Evolutionary conservation across 306 rosid genomes (phyloP).

Genomic region (Sicyos edulis): DNA sequence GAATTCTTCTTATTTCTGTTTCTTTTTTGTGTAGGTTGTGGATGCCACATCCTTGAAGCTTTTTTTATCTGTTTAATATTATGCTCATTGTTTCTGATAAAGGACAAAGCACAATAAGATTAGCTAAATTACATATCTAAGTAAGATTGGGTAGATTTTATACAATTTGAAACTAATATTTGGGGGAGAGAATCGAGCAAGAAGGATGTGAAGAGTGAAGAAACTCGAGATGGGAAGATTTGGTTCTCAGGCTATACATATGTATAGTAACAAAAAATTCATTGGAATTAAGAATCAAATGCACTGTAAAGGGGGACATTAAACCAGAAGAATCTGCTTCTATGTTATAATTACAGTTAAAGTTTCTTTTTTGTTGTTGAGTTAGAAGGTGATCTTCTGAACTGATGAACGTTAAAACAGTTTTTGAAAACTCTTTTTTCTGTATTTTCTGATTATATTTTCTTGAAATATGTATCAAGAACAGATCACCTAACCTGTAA

Average conservation of each 20-base stretch:
- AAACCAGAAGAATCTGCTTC: no score
- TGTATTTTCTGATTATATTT: background rate
- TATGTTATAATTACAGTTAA: no score
- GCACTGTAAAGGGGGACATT: background rate
- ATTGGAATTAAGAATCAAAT: background rate
- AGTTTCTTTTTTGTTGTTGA: background rate
- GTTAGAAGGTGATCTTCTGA: background rate
- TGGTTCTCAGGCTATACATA: background rate
- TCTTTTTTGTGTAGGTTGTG: no score
- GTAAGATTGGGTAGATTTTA: background rate
- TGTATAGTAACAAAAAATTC: background rate
- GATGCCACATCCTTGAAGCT: no score
- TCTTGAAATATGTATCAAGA: background rate
- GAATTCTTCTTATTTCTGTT: no score
- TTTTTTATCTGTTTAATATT: no score
- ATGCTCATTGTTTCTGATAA: background rate
- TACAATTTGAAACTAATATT: background rate
- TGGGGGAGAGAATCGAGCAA: background rate
- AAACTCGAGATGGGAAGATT: background rate
- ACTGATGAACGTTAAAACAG: background rate
- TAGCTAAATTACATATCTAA: background rate
- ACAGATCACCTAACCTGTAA: background rate
- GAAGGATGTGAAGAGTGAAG: background rate
- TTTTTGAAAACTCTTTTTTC: background rate
- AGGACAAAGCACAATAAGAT: background rate